Percentiles rank a stretch among this genome's conserved stretches.
phyloP scores from a whole-genome alignment of 257 asterid genomes.

The Cinchona pubescens region DNA sequence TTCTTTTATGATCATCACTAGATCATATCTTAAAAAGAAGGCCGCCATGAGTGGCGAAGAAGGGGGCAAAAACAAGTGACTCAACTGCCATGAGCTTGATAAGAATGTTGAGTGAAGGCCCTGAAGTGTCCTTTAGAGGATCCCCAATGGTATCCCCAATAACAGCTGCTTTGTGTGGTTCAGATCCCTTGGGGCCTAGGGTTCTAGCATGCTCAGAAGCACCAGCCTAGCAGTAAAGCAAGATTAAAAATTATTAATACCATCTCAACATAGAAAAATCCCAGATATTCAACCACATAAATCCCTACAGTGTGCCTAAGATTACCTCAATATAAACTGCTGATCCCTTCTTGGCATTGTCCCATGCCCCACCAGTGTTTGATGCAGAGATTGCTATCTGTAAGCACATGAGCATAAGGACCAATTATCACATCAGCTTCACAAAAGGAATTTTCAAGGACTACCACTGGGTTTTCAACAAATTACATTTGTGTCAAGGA shows the following conservation, averaged over 20 bases:
- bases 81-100: conserved; percentile 56
- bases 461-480: background rate
- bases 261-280: background rate
- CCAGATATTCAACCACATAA: background rate
- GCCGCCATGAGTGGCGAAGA: conserved; percentile 49
- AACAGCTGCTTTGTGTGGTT: conserved; percentile 55
- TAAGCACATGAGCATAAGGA: background rate
- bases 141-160: conserved; percentile 54
- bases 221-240: conserved; percentile 34
- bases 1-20: background rate
- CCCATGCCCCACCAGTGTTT: conserved; percentile 58
- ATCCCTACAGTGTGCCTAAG: background rate
- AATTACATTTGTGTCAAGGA: background rate
- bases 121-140: conserved; percentile 50
- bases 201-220: conserved; percentile 47
- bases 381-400: conserved; percentile 55
- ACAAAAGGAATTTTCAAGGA: background rate
- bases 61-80: conserved; percentile 50
- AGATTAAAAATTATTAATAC: background rate
- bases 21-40: conserved; percentile 37
- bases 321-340: conserved; percentile 49
- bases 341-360: conserved; percentile 51
- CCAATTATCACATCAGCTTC: background rate
- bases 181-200: conserved; percentile 53
- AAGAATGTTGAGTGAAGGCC: conserved; percentile 49